Evolutionary conservation across 345 rosid species (phyloP).

Genomic region (Leavenworthia alabamica): DNA sequence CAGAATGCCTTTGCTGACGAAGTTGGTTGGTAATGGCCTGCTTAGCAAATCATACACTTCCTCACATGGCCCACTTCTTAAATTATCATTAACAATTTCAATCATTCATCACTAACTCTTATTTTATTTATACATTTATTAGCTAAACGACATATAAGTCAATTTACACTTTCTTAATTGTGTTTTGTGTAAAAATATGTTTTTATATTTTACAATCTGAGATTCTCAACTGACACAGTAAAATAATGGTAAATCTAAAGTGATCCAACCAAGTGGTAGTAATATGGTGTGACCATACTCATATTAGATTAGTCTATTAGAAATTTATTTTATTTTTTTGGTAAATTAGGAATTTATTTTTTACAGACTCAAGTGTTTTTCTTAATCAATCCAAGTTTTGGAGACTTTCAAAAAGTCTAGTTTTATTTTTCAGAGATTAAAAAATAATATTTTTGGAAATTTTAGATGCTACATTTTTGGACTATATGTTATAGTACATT

Average conservation of each 20-base stretch:
- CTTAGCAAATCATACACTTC: slow-evolving; percentile 16
- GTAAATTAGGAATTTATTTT: background rate
- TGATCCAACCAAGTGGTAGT: background rate
- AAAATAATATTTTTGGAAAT: background rate
- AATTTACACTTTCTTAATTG: slow-evolving; percentile 12
- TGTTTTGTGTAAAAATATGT: background rate
- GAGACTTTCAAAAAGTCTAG: background rate
- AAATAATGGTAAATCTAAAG: background rate
- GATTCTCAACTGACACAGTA: slow-evolving; percentile 1
- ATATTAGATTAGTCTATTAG: background rate
- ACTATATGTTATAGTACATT: background rate
- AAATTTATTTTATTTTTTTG: background rate
- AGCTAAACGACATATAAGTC: slow-evolving; percentile 13
- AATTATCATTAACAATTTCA: slow-evolving; percentile 23
- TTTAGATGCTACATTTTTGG: background rate
- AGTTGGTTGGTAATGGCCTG: slow-evolving; percentile 13
- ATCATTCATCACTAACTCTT: slow-evolving; percentile 24
- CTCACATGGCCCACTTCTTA: slow-evolving; percentile 25
- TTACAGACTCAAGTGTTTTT: too few species aligned
- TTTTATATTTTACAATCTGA: background rate
- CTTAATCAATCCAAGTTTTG: background rate
- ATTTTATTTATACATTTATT: slow-evolving; percentile 1
- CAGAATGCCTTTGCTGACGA: too few species aligned
- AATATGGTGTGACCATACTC: background rate
- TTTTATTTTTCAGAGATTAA: background rate